Conservation (phyloP, 352 stramenopile species). For the Globisporangium cederbergense region DNA sequence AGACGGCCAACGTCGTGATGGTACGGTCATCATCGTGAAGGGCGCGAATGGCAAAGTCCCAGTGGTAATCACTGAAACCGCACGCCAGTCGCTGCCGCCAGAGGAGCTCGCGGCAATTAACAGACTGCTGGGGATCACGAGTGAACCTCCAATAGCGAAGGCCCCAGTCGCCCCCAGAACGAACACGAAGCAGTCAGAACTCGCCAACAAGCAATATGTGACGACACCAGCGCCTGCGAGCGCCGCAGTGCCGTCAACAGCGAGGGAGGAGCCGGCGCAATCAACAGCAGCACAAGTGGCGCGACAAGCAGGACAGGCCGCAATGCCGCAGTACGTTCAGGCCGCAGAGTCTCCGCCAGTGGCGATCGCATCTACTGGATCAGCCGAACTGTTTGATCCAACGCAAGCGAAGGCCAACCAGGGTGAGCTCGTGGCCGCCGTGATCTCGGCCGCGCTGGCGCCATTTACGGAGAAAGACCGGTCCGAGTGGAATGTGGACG, state of each 20-base stretch:
- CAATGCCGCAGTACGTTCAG: not conserved
- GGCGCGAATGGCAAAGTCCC: not conserved
- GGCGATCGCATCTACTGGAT: not conserved
- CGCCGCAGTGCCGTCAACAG: not conserved
- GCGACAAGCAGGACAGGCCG: not conserved
- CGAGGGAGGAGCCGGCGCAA: not conserved
- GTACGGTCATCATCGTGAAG: not conserved
- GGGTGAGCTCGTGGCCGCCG: slow-evolving; percentile 14
- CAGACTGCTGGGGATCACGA: slow-evolving; percentile 11
- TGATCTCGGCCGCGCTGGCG: slow-evolving; percentile 16
- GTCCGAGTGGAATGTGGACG: slow-evolving; percentile 13
- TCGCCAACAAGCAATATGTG: not conserved
- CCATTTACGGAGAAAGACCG: slow-evolving; percentile 16
- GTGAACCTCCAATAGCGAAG: not conserved
- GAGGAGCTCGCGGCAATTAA: slow-evolving; percentile 17
- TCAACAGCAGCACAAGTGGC: slow-evolving; percentile 4
- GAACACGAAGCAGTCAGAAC: not conserved
- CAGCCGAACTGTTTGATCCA: not conserved
- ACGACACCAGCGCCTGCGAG: not conserved
- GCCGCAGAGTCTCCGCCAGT: not conserved
- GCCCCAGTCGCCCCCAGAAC: not conserved
- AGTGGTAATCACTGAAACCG: not conserved
- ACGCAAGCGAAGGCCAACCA: slow-evolving; percentile 3
- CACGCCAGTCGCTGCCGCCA: not conserved
- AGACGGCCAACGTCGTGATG: not conserved